phyloP scores from a whole-genome alignment of 345 rosid genomes.

The Aurinia saxatilis region DNA sequence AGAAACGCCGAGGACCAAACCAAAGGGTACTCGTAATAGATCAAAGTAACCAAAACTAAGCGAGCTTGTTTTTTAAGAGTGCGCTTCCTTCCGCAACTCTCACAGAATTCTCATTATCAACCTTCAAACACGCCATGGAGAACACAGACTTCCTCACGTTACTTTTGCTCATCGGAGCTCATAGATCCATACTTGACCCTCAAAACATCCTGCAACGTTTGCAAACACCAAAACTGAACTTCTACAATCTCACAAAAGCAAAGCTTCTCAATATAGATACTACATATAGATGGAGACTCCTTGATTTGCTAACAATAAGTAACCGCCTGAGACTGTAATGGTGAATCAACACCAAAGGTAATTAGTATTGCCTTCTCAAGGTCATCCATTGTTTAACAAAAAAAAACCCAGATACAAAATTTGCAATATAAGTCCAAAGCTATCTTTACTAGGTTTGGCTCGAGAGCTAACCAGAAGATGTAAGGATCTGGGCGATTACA shows the following conservation, averaged over 20 bases:
- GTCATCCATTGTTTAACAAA: conserved; percentile 57
- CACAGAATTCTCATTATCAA: conserved; percentile 41
- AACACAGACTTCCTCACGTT: conserved; percentile 55
- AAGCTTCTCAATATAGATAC: conserved; percentile 68
- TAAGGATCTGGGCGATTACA: conserved; percentile 5
- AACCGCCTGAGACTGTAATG: conserved; percentile 53
- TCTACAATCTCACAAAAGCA: conserved; percentile 49
- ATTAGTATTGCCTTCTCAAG: conserved; percentile 75
- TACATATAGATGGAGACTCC: conserved; percentile 44
- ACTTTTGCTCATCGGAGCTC: conserved; percentile 53
- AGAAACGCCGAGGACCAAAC: conserved; percentile 77
- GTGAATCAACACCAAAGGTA: conserved; percentile 54
- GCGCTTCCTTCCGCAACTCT: conserved; percentile 61
- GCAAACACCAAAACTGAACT: conserved; percentile 97
- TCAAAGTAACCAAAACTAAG: conserved; percentile 82
- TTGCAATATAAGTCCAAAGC: too few species aligned
- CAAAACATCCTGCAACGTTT: conserved; percentile 69
- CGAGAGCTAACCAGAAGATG: conserved; percentile 10
- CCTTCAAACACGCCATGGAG: conserved; percentile 62
- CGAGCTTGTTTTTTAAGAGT: conserved; percentile 88
- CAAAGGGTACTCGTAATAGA: conserved; percentile 84
- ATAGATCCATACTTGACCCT: conserved; percentile 47
- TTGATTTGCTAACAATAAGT: conserved; percentile 53
- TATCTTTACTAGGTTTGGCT: not conserved
- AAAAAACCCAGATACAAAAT: conserved; percentile 20